Conservation (phyloP, 1,284 basidiomycete species). For the Caloboletus firmus region DNA sequence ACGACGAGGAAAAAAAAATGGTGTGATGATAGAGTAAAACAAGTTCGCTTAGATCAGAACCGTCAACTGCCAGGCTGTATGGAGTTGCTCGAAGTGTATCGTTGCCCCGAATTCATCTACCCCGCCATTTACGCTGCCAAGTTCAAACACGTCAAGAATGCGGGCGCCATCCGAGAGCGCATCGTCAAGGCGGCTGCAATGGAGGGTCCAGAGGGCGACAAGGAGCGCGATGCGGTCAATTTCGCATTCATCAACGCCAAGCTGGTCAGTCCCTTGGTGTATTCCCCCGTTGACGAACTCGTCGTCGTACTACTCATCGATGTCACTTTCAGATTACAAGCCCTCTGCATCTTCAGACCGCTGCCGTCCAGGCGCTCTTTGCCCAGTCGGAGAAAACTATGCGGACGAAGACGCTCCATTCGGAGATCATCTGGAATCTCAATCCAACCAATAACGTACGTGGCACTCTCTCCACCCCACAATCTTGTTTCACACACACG, state of each 20-base stretch:
- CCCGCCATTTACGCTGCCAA: constrained; percentile 63
- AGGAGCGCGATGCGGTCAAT: constrained; percentile 71
- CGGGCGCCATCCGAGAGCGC: constrained; percentile 56
- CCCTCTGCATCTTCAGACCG: constrained; percentile 73
- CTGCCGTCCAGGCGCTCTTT: constrained; percentile 76
- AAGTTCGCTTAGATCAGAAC: constrained; percentile 9
- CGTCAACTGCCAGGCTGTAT: constrained; percentile 9
- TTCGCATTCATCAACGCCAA: constrained; percentile 87
- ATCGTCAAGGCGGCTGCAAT: constrained; percentile 69
- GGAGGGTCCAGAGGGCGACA: constrained; percentile 61
- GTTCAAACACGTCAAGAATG: constrained; percentile 67
- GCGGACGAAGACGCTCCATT: constrained; percentile 79
- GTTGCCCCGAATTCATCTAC: constrained; percentile 51
- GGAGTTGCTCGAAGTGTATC: constrained; percentile 52
- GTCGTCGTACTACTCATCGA: constrained; percentile 2
- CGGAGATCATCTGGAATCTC: constrained; percentile 81
- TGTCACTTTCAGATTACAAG: constrained; percentile 62
- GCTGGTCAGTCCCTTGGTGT: constrained; percentile 40
- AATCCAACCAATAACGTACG: constrained; percentile 83
- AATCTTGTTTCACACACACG: no score
- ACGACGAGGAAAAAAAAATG: no score
- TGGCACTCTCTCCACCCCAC: not conserved
- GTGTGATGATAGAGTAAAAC: no score
- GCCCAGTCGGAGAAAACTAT: constrained; percentile 58
- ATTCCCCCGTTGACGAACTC: not conserved